Conservation (phyloP, 768 basidiomycete genomes). For the Phanerochaete carnosa region DNA sequence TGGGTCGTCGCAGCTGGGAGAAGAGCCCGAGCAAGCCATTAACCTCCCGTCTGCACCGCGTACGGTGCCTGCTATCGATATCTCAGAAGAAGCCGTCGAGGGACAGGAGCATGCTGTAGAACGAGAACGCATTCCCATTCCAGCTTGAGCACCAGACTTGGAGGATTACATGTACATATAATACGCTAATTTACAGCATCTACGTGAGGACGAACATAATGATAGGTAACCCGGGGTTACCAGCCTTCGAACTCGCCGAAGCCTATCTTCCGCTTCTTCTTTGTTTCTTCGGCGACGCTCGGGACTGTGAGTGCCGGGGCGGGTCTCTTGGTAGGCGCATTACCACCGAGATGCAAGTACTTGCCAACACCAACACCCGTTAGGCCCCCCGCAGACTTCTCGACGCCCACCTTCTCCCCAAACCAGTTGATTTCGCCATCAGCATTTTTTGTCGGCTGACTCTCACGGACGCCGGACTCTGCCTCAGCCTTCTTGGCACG, state of each 20-base stretch:
- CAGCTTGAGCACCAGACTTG: slow-evolving; percentile 17
- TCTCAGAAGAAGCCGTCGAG: slow-evolving; percentile 5
- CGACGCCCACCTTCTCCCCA: slow-evolving; percentile 72
- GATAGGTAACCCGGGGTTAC: slow-evolving; percentile 33
- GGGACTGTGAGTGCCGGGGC: slow-evolving; percentile 5
- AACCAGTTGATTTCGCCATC: slow-evolving; percentile 84
- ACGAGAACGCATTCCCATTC: slow-evolving; percentile 26
- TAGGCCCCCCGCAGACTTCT: slow-evolving; percentile 32
- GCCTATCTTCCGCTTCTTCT: slow-evolving; percentile 81
- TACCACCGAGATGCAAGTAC: slow-evolving; percentile 58
- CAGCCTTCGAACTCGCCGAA: slow-evolving; percentile 91
- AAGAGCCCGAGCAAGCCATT: slow-evolving; percentile 27
- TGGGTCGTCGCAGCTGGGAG: slow-evolving; percentile 27
- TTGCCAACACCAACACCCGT: slow-evolving; percentile 68
- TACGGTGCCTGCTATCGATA: slow-evolving; percentile 32
- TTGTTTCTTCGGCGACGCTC: slow-evolving; percentile 42
- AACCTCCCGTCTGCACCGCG: slow-evolving; percentile 56
- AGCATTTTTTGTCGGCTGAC: slow-evolving; percentile 46
- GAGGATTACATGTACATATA: slow-evolving; percentile 11
- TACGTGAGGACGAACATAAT: slow-evolving; percentile 1
- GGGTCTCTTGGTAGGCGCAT: slow-evolving; percentile 13
- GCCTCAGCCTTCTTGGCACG: slow-evolving; percentile 56
- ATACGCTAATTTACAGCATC: slow-evolving; percentile 3
- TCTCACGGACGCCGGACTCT: slow-evolving; percentile 26
- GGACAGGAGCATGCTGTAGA: not conserved